Percentiles rank a stretch among this genome's conserved stretches.
These are phyloP conservation scores for Sporothrix variecibatus DNA, from an alignment of 2,329 filamentous ascomycete genomes.

Conservation along the genomic window DNA sequence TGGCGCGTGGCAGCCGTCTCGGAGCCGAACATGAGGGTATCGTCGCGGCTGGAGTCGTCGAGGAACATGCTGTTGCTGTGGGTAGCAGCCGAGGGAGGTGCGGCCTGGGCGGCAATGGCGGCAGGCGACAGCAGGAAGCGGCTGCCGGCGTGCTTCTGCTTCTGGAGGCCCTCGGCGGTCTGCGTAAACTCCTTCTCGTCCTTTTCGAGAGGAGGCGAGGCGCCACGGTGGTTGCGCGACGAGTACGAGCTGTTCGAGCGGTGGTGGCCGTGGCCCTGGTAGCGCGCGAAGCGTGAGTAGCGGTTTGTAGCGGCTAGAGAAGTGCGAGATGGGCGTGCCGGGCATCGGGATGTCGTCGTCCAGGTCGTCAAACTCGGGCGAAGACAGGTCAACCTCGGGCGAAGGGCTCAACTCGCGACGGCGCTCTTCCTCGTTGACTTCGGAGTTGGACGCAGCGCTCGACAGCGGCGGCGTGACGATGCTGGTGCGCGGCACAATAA, in stretches of 20 bases:
- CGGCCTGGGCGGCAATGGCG: conserved; percentile 35
- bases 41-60: conserved; percentile 51
- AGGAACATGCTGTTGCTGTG: conserved; percentile 37
- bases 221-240: conserved; percentile 60
- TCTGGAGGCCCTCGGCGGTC: conserved; percentile 82
- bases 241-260: conserved; percentile 40
- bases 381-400: conserved; percentile 88
- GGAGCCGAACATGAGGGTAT: conserved; percentile 56
- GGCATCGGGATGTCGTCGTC: conserved; percentile 63
- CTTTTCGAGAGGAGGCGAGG: conserved; percentile 85
- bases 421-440: conserved; percentile 69
- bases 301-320: conserved; percentile 44
- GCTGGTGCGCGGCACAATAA: conserved; percentile 50
- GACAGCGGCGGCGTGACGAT: conserved; percentile 86
- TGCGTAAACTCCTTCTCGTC: conserved; percentile 97
- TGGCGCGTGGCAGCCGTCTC: conserved; percentile 35
- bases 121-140: conserved; percentile 36
- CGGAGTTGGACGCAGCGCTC: conserved; percentile 64
- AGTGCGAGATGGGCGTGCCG: conserved; percentile 64
- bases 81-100: conserved; percentile 29
- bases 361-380: conserved; percentile 78
- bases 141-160: conserved; percentile 58
- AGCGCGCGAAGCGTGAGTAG: conserved; percentile 7
- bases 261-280: conserved; percentile 6
- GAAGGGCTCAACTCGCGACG: conserved; percentile 78